Conservation (phyloP, 371 early-diverging fungal genomes). For the Mortierella sp. region DNA sequence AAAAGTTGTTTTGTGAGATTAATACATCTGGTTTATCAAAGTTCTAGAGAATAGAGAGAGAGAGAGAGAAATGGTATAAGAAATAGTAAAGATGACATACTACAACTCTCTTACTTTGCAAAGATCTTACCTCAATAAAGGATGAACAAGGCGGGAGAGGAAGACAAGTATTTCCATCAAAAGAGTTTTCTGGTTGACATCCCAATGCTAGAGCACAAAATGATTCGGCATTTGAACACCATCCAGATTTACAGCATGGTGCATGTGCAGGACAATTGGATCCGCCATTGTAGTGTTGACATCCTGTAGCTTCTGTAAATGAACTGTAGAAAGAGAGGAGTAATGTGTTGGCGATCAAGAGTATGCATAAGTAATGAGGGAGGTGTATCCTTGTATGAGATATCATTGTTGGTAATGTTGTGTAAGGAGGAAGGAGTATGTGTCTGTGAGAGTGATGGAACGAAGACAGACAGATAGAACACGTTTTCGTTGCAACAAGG, state of each 20-base stretch:
- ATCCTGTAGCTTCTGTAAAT: constrained; percentile 18
- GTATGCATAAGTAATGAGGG: neutral
- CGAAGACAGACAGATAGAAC: neutral
- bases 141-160: constrained; percentile 63
- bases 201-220: constrained; percentile 55
- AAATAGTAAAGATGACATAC: too few species aligned
- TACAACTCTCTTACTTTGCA: too few species aligned
- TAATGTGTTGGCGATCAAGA: neutral
- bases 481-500: neutral
- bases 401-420: neutral
- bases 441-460: neutral
- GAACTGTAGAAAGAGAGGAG: neutral
- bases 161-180: constrained; percentile 61
- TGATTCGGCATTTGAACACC: constrained; percentile 53
- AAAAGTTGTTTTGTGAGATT: constrained; percentile 58
- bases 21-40: constrained; percentile 55
- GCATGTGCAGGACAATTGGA: constrained; percentile 48
- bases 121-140: constrained; percentile 47
- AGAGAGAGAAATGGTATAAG: neutral
- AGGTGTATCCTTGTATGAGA: neutral
- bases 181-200: constrained; percentile 69
- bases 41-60: constrained; percentile 18
- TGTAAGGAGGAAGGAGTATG: neutral
- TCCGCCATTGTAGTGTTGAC: constrained; percentile 42
- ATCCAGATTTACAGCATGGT: constrained; percentile 48